Evolutionary conservation across 192 early-diverging fungal genomes (phyloP).

Genomic region (Coemansia sp.): DNA sequence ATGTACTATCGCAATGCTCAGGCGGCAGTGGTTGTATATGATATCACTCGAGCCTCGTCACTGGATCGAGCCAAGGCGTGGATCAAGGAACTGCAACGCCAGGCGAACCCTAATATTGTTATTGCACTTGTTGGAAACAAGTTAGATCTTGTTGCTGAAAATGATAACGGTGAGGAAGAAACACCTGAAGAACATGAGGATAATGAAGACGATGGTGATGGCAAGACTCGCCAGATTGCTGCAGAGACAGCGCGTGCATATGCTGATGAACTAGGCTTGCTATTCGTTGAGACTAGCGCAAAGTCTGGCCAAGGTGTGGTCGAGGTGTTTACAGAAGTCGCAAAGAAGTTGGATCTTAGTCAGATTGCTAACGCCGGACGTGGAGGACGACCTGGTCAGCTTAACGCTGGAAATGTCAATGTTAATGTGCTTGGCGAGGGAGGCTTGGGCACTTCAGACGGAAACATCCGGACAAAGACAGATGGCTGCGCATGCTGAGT

Average conservation of each 20-base stretch:
- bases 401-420: constrained; percentile 53
- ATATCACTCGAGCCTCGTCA: constrained; percentile 83
- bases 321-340: constrained; percentile 89
- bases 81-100: constrained; percentile 95
- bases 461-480: constrained; percentile 5
- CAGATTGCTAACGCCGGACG: constrained; percentile 42
- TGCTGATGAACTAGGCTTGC: constrained; percentile 74
- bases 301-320: constrained; percentile 82
- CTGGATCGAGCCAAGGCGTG: constrained; percentile 91
- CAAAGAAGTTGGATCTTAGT: constrained; percentile 47
- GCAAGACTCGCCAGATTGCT: constrained; percentile 60
- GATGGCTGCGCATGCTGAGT: constrained; percentile 53
- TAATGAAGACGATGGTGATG: constrained; percentile 12
- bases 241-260: constrained; percentile 76
- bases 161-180: constrained; percentile 23
- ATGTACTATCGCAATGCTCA: constrained; percentile 99
- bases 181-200: constrained; percentile 3
- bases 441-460: constrained; percentile 15
- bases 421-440: constrained; percentile 45
- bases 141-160: constrained; percentile 68
- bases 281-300: constrained; percentile 89
- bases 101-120: constrained; percentile 92
- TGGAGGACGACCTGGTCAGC: constrained; percentile 29
- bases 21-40: constrained; percentile 95
- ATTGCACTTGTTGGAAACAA: constrained; percentile 98